phyloP scores from a whole-genome alignment of 495 filamentous ascomycete genomes.

The Penicillium dipodomyicola region DNA sequence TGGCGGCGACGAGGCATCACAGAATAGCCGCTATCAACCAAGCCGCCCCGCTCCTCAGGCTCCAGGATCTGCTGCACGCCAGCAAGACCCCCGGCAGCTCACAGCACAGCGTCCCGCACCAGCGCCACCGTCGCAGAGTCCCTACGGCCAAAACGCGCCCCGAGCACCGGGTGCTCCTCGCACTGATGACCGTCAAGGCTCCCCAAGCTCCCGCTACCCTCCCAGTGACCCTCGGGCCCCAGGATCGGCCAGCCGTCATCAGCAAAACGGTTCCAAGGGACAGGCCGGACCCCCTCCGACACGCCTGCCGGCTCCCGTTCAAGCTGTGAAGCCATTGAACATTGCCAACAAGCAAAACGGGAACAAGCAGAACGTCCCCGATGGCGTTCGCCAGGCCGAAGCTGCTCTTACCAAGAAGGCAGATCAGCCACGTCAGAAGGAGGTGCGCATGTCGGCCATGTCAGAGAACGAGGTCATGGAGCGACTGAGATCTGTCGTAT shows the following conservation, averaged over 20 bases:
- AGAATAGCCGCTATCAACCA: constrained; percentile 74
- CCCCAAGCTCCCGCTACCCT: constrained; percentile 37
- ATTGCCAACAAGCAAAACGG: constrained; percentile 71
- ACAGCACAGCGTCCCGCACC: constrained; percentile 59
- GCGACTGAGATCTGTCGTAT: constrained; percentile 86
- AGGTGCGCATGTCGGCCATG: constrained; percentile 96
- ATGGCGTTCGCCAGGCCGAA: constrained; percentile 77
- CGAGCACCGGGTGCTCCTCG: constrained; percentile 26
- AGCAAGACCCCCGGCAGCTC: constrained; percentile 44
- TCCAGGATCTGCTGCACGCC: constrained; percentile 42
- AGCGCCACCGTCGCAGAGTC: constrained; percentile 43
- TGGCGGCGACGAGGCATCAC: constrained; percentile 46
- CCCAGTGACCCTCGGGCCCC: constrained; percentile 41
- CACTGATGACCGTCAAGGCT: constrained; percentile 30
- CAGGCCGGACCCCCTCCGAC: constrained; percentile 43
- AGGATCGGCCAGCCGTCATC: constrained; percentile 47
- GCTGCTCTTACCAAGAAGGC: constrained; percentile 74
- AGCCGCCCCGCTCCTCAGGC: constrained; percentile 61
- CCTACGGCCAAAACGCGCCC: constrained; percentile 26
- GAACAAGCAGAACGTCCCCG: constrained; percentile 47
- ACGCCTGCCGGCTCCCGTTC: constrained; percentile 62
- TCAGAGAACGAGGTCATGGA: constrained; percentile 95
- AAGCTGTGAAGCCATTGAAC: constrained; percentile 82
- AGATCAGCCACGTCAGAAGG: constrained; percentile 69
- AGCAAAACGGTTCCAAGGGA: constrained; percentile 34